Evolutionary conservation across 2,329 filamentous ascomycete species (phyloP), one percentile per base, ranked within the genome.

Genomic region (Didymella pinodella): DNA sequence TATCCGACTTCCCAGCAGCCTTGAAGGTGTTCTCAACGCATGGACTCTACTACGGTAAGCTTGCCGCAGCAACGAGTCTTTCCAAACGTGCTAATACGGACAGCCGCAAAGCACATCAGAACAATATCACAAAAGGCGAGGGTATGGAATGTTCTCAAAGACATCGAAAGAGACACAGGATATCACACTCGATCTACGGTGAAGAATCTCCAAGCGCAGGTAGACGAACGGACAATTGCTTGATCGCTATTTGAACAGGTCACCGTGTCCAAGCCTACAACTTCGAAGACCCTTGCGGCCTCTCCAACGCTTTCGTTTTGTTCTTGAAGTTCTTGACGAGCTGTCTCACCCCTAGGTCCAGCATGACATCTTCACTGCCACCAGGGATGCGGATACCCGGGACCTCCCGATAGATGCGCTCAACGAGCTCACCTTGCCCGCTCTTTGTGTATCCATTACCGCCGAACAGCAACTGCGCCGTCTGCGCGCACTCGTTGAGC

Each of bases 301-400:
- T 73, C 63, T 84, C 82, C 58, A 87, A 64, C 29, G 80, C 79
- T 67, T 83, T 84, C 2, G 82, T 85, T 76, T 87, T 85, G 12
- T 76, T 79, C 68, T 85, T 80, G 72, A 87, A 91, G 47, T 90
- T 85, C 80, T 91, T 91, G 36, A 90, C 87, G 57, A 91, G 75
- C 73, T 92, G 89, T 14, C 89, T 78, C 2, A 92, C 83, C 1
- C 87, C 86, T 40, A 92, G 77, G 75, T 92, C 89, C 11, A 91
- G 78, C 78, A 92, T 81, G 2, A 92, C 89, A 72, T 92, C 90
- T 72, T 92, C 90, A 6, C 85, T 88, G 1, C 90, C 89, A 49
- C 89, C 89, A 0, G 88, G 87, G 44, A 90, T 87, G 16, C 75
- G 62, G 1, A 84, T 80, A 1, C 84, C 86, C 1, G 86, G 85